Evolutionary conservation across 202 grass and related monocot species (phyloP).

Genomic region (Cymbopogon flexuosus): DNA sequence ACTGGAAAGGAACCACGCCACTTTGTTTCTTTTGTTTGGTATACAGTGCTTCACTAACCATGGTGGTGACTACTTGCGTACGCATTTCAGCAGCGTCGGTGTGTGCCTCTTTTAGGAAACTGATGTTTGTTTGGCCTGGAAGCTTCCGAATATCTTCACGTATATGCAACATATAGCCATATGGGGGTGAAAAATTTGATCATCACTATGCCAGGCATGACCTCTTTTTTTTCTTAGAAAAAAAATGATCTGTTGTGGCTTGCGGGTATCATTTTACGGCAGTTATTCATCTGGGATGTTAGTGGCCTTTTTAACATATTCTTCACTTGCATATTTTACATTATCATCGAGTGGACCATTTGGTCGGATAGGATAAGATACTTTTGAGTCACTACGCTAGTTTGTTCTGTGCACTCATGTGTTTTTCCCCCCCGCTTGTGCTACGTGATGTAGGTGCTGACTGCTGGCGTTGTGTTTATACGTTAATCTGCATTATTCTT

Average conservation of each 20-base stretch:
- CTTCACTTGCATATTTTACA: conserved; percentile 21
- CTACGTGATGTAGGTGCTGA: neutral
- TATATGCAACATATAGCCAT: neutral
- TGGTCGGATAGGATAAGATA: conserved; percentile 21
- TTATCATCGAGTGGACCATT: conserved; percentile 29
- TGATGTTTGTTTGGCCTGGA: neutral
- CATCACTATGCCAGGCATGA: neutral
- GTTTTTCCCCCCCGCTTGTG: neutral
- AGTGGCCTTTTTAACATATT: neutral
- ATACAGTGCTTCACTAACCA: conserved; percentile 2
- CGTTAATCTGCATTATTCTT: neutral
- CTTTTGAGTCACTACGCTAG: neutral
- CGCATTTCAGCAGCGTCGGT: neutral
- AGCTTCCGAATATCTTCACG: neutral
- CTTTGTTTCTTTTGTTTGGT: neutral
- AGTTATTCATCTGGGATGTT: conserved; percentile 12
- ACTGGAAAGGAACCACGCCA: neutral
- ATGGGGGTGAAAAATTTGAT: neutral
- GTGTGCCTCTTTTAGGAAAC: neutral
- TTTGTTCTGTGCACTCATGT: neutral
- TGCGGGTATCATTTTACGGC: neutral
- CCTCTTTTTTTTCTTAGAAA: neutral
- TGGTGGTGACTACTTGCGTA: neutral
- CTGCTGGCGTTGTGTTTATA: neutral
- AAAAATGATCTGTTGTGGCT: neutral